Evolutionary conservation across 345 rosid genomes (phyloP), one percentile per base, ranked within the genome.

Genomic region (Gossypium anomalum): DNA sequence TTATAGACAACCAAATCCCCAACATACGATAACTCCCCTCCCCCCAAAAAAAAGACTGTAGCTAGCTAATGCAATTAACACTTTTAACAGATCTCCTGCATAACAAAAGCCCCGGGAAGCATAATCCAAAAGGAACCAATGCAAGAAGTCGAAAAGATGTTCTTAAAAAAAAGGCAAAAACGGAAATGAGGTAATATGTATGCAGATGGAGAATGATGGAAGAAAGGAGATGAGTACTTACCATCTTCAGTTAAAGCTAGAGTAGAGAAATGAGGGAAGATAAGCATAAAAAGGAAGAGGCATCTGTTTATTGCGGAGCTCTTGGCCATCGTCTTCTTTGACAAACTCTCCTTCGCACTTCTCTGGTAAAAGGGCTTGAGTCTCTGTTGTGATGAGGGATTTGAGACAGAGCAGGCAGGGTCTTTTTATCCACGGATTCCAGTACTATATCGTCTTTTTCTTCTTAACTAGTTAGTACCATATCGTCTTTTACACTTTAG

Each of bases 231-330:
- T 67, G 77, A 44, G 77, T 44, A 77, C 82, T 43, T 87, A 93
- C 98, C 98, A 80, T 93, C 98, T 57, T 90, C 92, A 1, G 83
- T 64, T 56, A 84, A 78, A 48, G 84, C 78, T 48, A 82, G 65
- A 60, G 90, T 11, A 29, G 87, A 76, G 29, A 79, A 83, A 70
- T 79, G 76, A 69, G 82, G 80, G 25, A 82, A 72, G 76, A 91
- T 61, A 75, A 88, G 74, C 79, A 84, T n/a, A 45, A 71, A 59
- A 51, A 85, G 22, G 75, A 85, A 73, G 75, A 78, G 72, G 80
- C 88, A 77, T 85, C 74, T 83, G 86, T 71, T 77, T 73, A 75
- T 77, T 67, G 72, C 16, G 29, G 73, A 67, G 71, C 61, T 71
- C 19, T 59, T 59, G 62, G 74, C 83, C 94, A 91, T 93, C 94